These are phyloP conservation scores for Termitomyces sp. DNA, from an alignment of 768 basidiomycete species.

Conservation along the genomic window DNA sequence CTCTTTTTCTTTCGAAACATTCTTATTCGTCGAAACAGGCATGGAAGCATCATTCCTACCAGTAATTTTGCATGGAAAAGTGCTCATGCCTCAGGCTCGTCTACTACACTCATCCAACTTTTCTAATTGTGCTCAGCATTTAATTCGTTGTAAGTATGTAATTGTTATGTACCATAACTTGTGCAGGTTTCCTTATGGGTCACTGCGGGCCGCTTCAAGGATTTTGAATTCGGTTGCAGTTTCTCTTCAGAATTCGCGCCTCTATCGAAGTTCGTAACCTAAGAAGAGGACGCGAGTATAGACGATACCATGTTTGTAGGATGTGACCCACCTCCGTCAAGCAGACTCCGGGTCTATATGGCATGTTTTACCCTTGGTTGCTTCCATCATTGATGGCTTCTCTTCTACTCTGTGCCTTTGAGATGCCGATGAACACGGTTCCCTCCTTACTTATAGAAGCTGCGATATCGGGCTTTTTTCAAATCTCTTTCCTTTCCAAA, in stretches of 20 bases:
- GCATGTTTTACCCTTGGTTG: not conserved
- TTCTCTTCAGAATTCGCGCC: not conserved
- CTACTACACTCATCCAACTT: not conserved
- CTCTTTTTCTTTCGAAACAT: not conserved
- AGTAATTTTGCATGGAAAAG: not conserved
- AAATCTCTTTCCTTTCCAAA: slow-evolving; percentile 4
- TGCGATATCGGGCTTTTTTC: not conserved
- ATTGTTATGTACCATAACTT: not conserved
- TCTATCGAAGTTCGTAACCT: not conserved
- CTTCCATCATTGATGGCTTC: slow-evolving; percentile 3
- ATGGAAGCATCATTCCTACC: not conserved
- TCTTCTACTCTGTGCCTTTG: slow-evolving; percentile 6
- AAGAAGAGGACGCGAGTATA: not conserved
- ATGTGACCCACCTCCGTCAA: slow-evolving; percentile 2
- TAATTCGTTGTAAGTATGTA: not conserved
- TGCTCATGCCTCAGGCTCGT: not conserved
- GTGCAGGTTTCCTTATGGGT: not conserved
- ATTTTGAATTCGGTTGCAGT: not conserved
- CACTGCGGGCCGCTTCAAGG: not conserved
- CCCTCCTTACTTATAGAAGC: slow-evolving; percentile 5
- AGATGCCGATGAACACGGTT: slow-evolving; percentile 6
- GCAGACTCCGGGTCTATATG: not conserved
- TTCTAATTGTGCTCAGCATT: not conserved
- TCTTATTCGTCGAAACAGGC: not conserved
- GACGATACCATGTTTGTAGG: not conserved